Conservation (phyloP, 768 basidiomycete species). For the Auriculariales sp. region DNA sequence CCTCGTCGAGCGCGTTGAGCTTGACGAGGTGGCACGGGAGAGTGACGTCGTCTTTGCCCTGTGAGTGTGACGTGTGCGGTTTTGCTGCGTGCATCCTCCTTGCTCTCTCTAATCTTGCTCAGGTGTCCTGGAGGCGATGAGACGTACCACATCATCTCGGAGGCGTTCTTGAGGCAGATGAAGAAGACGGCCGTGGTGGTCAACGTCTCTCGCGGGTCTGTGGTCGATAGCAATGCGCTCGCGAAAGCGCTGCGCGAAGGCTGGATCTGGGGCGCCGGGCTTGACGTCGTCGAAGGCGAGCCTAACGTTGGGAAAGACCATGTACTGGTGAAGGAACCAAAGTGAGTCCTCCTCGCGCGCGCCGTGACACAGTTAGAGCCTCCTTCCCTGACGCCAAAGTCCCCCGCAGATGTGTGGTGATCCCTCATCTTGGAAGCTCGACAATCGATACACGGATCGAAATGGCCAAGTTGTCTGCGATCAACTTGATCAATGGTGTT, state of each 20-base stretch:
- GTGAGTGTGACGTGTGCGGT: slow-evolving; percentile 11
- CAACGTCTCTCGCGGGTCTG: slow-evolving; percentile 26
- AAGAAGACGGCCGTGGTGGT: slow-evolving; percentile 25
- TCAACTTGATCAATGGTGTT: slow-evolving; percentile 50
- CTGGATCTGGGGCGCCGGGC: slow-evolving; percentile 25
- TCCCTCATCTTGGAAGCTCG: slow-evolving; percentile 89
- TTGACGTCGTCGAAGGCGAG: slow-evolving; percentile 31
- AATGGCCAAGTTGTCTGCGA: slow-evolving; percentile 67
- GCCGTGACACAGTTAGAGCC: background rate
- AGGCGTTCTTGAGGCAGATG: slow-evolving; percentile 24
- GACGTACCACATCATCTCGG: slow-evolving; percentile 22
- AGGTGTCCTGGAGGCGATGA: slow-evolving; percentile 3
- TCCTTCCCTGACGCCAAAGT: slow-evolving; percentile 1
- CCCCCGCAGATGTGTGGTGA: slow-evolving; percentile 59
- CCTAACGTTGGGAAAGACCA: slow-evolving; percentile 48
- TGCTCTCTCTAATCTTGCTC: background rate
- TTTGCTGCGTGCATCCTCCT: background rate
- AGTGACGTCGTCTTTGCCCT: slow-evolving; percentile 81
- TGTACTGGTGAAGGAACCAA: slow-evolving; percentile 62
- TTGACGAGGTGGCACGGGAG: slow-evolving; percentile 55
- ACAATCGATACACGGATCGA: slow-evolving; percentile 69
- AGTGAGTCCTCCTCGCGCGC: slow-evolving; percentile 25
- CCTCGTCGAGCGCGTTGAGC: slow-evolving; percentile 37
- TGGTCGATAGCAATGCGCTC: slow-evolving; percentile 29
- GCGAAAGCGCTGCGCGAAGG: slow-evolving; percentile 19